Evolutionary conservation across 768 basidiomycete species (phyloP), one percentile per base, ranked within the genome.

Genomic region (Leccinellum rugosiceps): DNA sequence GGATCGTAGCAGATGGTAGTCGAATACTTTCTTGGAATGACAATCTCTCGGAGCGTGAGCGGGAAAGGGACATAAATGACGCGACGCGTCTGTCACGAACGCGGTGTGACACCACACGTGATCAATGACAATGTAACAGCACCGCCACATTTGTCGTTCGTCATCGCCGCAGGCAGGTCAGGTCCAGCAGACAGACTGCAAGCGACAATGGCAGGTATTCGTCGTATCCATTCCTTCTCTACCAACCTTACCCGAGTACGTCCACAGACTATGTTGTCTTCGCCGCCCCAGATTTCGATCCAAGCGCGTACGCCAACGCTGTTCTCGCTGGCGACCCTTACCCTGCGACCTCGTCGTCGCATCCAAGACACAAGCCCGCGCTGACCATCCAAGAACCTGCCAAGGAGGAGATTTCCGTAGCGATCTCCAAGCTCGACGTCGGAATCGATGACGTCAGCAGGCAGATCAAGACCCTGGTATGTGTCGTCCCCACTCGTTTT

Each of bases 381-480:
- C 63, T 77, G 14, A 67, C 72, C 21, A 51, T 64, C 0, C 77
- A 81, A 25, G 83, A 86, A 50, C 80, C 81, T 7, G 79, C 83
- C 21, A 91, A 87, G 69, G 92, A 94, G 58, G 96, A 98, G 63
- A 88, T 97, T 11, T 90, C 91, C 3, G 82, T 92, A 3, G 92
- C 93, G 3, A 87, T 98, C 28, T 86, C 92, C 6, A 94, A 92
- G 70, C 78, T 99, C 4, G 89, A 86, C 59, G 82, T 86, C 66
- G 90, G 87, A 0, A 88, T 98, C 58, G 96, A 98, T 41, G 94
- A 98, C 71, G 86, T 96, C 19, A 86, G 88, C 26, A 92, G 88
- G 70, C 93, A 98, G 72, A 87, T 98, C 52, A 90, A 90, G 73
- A 80, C 78, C 48, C 77, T 96, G 72, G 94, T 95, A 58, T 62